phyloP scores from a whole-genome alignment of 2,329 filamentous ascomycete species.

The Fusarium buharicum region DNA sequence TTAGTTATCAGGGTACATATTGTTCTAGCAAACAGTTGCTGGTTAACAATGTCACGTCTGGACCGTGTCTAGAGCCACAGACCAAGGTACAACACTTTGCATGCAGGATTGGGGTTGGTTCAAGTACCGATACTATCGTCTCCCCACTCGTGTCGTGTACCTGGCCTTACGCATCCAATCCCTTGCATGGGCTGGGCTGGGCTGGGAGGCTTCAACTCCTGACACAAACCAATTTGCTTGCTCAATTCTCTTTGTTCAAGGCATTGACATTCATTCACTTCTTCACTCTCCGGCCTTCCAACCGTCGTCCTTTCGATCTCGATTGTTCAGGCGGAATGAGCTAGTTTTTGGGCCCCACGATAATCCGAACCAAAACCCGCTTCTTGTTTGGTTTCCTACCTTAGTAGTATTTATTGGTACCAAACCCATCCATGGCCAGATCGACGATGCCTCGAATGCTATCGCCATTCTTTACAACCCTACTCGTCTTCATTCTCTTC shows the following conservation, averaged over 20 bases:
- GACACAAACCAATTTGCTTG: constrained; percentile 29
- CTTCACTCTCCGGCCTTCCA: background rate
- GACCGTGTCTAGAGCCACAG: background rate
- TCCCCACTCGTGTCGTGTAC: constrained; percentile 28
- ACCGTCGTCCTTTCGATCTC: constrained; percentile 3
- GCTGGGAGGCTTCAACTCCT: constrained; percentile 27
- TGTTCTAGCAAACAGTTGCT: constrained; percentile 4
- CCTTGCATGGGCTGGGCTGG: constrained; percentile 29
- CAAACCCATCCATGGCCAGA: constrained; percentile 27
- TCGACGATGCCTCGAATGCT: constrained; percentile 35
- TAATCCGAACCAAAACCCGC: constrained; percentile 32
- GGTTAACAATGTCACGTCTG: background rate
- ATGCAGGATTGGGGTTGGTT: background rate
- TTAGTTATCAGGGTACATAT: background rate
- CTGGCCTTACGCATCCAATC: constrained; percentile 23
- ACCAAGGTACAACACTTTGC: constrained; percentile 9
- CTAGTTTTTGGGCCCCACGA: constrained; percentile 40
- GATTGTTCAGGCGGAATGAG: constrained; percentile 35
- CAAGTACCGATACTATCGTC: constrained; percentile 9
- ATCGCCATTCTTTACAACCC: constrained; percentile 31
- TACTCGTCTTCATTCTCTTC: constrained; percentile 34
- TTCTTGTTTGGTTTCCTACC: constrained; percentile 21
- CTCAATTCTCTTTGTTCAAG: constrained; percentile 20
- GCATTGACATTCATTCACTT: constrained; percentile 3
- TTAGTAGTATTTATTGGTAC: constrained; percentile 34